phyloP scores from a whole-genome alignment of 345 rosid species.

The Eucalyptus pauciflora region DNA sequence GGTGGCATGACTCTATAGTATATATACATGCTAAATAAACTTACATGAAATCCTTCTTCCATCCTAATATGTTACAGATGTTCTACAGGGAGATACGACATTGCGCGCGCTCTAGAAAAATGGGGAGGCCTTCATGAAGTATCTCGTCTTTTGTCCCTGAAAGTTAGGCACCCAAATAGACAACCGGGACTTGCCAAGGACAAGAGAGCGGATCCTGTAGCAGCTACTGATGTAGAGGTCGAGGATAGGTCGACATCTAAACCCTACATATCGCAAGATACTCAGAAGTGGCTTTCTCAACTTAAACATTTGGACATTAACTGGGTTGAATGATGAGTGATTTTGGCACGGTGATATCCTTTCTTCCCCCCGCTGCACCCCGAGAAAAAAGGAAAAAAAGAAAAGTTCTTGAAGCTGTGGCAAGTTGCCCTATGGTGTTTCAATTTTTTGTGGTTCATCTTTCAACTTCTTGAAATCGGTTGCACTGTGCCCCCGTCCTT shows the following conservation, averaged over 20 bases:
- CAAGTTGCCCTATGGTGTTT: not conserved
- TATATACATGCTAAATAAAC: not conserved
- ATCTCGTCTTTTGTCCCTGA: constrained; percentile 65
- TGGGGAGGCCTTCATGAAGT: constrained; percentile 95
- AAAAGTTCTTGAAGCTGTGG: not conserved
- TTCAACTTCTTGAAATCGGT: not conserved
- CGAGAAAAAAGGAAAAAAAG: no score
- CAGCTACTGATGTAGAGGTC: constrained; percentile 5
- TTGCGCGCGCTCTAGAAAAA: constrained; percentile 91
- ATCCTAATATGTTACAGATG: not conserved
- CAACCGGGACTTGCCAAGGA: constrained; percentile 30
- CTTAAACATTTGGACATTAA: constrained; percentile 62
- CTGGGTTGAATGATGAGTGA: constrained; percentile 49
- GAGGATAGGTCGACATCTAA: constrained; percentile 20
- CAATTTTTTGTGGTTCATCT: not conserved
- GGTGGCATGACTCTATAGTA: not conserved
- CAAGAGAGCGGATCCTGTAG: constrained; percentile 15
- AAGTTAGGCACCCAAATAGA: constrained; percentile 64
- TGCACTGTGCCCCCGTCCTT: not conserved
- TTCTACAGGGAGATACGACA: constrained; percentile 76
- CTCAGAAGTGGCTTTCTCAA: constrained; percentile 62
- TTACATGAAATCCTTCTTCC: not conserved
- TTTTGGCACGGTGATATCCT: not conserved
- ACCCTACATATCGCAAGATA: constrained; percentile 52
- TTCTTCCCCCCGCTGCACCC: not conserved